phyloP scores from a whole-genome alignment of 768 basidiomycete genomes.

The Lenzites betulinus region DNA sequence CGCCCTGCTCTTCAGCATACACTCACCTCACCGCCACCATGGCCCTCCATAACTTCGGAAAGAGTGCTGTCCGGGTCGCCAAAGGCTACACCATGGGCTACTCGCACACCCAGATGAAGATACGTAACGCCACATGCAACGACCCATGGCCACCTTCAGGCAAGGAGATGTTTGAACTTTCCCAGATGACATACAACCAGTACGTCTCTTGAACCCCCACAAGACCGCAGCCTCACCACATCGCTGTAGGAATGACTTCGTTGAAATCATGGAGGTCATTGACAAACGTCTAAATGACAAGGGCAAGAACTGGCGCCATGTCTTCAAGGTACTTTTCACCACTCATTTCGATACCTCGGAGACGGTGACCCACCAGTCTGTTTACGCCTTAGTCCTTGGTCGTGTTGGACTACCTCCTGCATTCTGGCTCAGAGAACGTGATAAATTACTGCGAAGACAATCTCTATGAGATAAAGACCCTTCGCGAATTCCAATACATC shows the following conservation, averaged over 20 bases:
- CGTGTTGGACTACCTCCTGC: conserved; percentile 89
- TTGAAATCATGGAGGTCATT: conserved; percentile 98
- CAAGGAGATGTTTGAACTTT: conserved; percentile 97
- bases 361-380: not conserved
- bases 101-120: conserved; percentile 91
- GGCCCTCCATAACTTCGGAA: conserved; percentile 33
- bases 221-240: not conserved
- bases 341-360: no score
- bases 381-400: conserved; percentile 66
- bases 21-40: not conserved
- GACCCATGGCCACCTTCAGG: conserved; percentile 96
- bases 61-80: conserved; percentile 76
- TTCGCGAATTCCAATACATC: conserved; percentile 95
- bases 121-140: conserved; percentile 93
- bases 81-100: conserved; percentile 96
- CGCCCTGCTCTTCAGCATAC: not conserved
- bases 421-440: conserved; percentile 93
- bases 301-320: conserved; percentile 99
- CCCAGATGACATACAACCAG: conserved; percentile 95
- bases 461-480: conserved; percentile 93
- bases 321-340: conserved; percentile 74
- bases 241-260: conserved; percentile 75
- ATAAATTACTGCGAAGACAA: conserved; percentile 97
- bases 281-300: conserved; percentile 97
- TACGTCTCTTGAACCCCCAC: conserved; percentile 32